Conservation (phyloP, 306 rosid species). For the Psophocarpus tetragonolobus region DNA sequence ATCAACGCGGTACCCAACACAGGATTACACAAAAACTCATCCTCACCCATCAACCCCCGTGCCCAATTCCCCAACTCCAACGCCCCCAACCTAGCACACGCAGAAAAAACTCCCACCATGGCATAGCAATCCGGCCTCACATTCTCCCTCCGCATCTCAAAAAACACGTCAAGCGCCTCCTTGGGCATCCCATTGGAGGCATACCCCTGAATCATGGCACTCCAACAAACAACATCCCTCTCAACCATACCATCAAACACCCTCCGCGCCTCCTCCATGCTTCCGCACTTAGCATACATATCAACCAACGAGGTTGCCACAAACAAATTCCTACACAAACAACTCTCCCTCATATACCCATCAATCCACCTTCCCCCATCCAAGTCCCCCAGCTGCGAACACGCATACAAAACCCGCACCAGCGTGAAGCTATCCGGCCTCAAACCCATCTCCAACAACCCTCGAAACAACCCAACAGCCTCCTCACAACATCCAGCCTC, state of each 20-base stretch:
- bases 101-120: conserved; percentile 73
- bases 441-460: conserved; percentile 62
- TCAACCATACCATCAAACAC: conserved; percentile 59
- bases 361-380: conserved; percentile 65
- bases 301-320: conserved; percentile 66
- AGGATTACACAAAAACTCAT: conserved; percentile 56
- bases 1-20: conserved; percentile 71
- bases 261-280: conserved; percentile 52
- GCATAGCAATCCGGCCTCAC: conserved; percentile 65
- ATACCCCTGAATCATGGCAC: conserved; percentile 72
- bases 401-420: conserved; percentile 57
- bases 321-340: conserved; percentile 53
- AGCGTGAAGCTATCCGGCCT: conserved; percentile 62
- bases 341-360: conserved; percentile 47
- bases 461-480: conserved; percentile 54
- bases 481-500: conserved; percentile 42
- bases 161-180: conserved; percentile 60
- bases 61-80: conserved; percentile 65
- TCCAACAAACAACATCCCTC: conserved; percentile 73
- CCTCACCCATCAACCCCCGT: conserved; percentile 47
- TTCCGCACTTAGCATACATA: conserved; percentile 64
- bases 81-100: conserved; percentile 71
- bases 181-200: conserved; percentile 62
- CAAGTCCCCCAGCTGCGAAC: conserved; percentile 57
- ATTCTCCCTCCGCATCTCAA: conserved; percentile 57